Evolutionary conservation across 306 rosid genomes (phyloP).

Genomic region (Lathyrus aphaca): DNA sequence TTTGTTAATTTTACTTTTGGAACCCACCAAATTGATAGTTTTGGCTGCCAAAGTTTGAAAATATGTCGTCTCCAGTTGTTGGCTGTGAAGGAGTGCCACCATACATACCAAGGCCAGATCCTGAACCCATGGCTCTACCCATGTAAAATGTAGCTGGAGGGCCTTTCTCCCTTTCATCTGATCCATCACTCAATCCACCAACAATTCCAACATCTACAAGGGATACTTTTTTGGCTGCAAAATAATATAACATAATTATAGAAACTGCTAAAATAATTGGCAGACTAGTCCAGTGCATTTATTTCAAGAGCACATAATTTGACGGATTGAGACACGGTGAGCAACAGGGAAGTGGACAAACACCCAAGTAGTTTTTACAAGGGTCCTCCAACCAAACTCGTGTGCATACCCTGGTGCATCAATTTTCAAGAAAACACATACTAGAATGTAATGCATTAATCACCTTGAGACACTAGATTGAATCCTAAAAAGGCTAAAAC

Average conservation of each 20-base stretch:
- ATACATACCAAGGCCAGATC: constrained; percentile 82
- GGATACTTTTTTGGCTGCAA: constrained; percentile 86
- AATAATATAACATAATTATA: constrained; percentile 27
- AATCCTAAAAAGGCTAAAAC: constrained; percentile 18
- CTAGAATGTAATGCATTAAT: constrained; percentile 10
- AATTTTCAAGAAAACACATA: constrained; percentile 1
- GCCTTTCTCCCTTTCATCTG: constrained; percentile 80
- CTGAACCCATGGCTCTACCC: constrained; percentile 97
- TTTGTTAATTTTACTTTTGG: constrained; percentile 62
- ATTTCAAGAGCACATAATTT: constrained; percentile 1
- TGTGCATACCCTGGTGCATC: neutral
- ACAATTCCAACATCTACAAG: constrained; percentile 80
- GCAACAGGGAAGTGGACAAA: constrained; percentile 9
- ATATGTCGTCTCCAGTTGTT: constrained; percentile 59
- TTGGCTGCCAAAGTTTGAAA: constrained; percentile 65
- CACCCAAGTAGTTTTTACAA: neutral
- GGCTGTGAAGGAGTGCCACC: constrained; percentile 66
- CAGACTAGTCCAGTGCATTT: neutral
- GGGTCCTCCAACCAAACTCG: constrained; percentile 15
- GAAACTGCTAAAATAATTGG: constrained; percentile 23
- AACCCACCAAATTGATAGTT: constrained; percentile 77
- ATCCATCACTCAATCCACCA: constrained; percentile 78
- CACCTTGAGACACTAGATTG: neutral
- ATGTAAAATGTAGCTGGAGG: constrained; percentile 68
- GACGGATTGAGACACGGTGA: constrained; percentile 7